Base-by-base conservation (phyloP, 2,329 filamentous ascomycete genomes). In the Tolypocladium album region DNA sequence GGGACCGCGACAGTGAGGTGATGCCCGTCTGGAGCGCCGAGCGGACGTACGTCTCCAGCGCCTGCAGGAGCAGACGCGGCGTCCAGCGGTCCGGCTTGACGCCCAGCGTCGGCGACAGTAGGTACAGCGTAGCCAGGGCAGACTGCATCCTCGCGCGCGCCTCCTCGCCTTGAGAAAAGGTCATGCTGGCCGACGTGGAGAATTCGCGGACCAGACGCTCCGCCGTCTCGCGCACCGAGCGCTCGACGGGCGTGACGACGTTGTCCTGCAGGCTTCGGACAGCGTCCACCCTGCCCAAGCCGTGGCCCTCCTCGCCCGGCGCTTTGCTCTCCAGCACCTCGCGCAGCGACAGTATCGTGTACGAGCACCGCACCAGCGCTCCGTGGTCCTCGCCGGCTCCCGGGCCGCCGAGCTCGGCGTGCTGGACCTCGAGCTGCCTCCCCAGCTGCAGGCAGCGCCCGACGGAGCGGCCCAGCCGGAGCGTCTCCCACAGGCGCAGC, bases 141-240 rank as follows among this genome's bases (percentile, higher is more conserved):
- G 89, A 91, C 6, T 86, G 83, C 5, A 90, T 85, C 40, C 86
- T 82, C 2, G 86, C 81, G 70, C 88, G 89, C 45, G 86, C 88
- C 64, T 96, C 92, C 67, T 96, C 90, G 13, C 77, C 78, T 67
- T 87, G 84, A 0, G 82, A 75, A 67, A 85, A 88, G 0, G 84
- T 85, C n/a, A 79, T 76, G 5, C 75, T 77, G 50, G 72, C 71
- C 1, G 80, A 70, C 20, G 96, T 83, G 36, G 88, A 88, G 71
- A 97, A 97, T 66, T 95, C 90, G 64, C 89, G 85, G 60, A 96
- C 80, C 57, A 90, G 84, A 66, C 92, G 87, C 72, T 95, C 89
- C 8, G 90, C 86, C 50, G 85, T 82, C 55, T 86, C 85, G 57
- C 85, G 81, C n/a, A 96, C 81, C 24, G 83, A 85, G 43, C 86